Evolutionary conservation across 192 early-diverging fungal genomes (phyloP).

Genomic region (Pilaira anomala): DNA sequence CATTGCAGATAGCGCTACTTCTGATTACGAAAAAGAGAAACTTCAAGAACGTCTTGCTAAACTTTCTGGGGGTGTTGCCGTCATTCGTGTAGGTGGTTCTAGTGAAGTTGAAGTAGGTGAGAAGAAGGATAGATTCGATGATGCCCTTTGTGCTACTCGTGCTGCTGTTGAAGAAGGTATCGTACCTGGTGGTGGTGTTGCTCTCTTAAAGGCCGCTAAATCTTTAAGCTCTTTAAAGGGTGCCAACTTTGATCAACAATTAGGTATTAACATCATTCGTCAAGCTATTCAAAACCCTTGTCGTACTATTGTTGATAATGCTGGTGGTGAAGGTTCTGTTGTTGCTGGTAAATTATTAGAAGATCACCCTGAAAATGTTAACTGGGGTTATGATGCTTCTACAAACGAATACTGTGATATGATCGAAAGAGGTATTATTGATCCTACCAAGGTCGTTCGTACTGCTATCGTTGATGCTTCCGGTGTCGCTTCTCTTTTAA

Average conservation of each 20-base stretch:
- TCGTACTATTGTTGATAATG: constrained; percentile 94
- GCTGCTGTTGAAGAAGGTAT: constrained; percentile 99
- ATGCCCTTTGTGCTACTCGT: constrained; percentile 96
- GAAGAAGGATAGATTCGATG: constrained; percentile 98
- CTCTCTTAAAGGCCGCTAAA: constrained; percentile 88
- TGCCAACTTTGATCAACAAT: constrained; percentile 98
- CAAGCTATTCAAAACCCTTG: constrained; percentile 92
- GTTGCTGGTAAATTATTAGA: constrained; percentile 94
- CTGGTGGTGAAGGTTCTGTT: constrained; percentile 94
- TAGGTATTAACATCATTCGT: constrained; percentile 93
- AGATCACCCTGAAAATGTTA: constrained; percentile 67
- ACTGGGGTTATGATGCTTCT: constrained; percentile 91
- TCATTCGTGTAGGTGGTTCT: constrained; percentile 95
- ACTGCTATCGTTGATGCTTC: constrained; percentile 95
- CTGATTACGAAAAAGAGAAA: constrained; percentile 98
- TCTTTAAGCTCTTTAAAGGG: constrained; percentile 76
- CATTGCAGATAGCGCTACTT: constrained; percentile 74
- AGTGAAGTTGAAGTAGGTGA: constrained; percentile 99
- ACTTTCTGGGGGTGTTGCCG: constrained; percentile 94
- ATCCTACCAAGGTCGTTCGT: constrained; percentile 98
- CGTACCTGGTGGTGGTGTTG: constrained; percentile 97
- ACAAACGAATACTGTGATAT: constrained; percentile 92
- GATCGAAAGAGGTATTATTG: constrained; percentile 93
- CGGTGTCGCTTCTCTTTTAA: constrained; percentile 93
- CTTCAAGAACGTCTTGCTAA: constrained; percentile 98